Evolutionary conservation across 1,284 basidiomycete genomes (phyloP), one percentile per base, ranked within the genome.

Genomic region (Leccinum fuscescens): DNA sequence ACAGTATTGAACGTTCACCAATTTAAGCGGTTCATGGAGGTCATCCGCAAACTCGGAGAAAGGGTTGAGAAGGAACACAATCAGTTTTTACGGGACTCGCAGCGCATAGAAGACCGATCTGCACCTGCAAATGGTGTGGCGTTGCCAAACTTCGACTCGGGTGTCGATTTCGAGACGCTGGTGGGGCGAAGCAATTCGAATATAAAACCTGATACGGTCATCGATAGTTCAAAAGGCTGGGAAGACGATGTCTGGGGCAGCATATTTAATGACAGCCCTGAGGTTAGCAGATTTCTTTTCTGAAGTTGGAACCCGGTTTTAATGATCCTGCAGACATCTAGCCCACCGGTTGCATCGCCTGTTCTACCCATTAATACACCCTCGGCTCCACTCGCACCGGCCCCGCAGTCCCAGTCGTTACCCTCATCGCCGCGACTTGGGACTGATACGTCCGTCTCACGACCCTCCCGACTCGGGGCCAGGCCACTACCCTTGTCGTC

Each of bases 1-100:
- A 48, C 68, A 93, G 90, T 98, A 42, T 77, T 98, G 29, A 97
- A 89, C 66, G 84, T 95, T 3, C 85, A 90, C 33, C 97, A 99
- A 75, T 99, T 98, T 72, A 84, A 89, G 64, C 86, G 90, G 3
- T 96, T 96, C 73, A 96, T 96, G 93, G 74, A 76, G 50, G 89
- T 90, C 42, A 90, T 95, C 57, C 82, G 81, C 65, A 85, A 84
- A 67, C 77, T 90, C 12, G 87, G 89, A 15, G 86, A 89, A 31
- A 84, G 93, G 11, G 94, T 96, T 8, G 90, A 94, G 74, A 84
- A 84, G 65, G 94, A 96, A 72, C 94, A 96, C 67, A 80, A 88
- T 64, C 89, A 92, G 67, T 92, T 90, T 70, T 77, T 95, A 14
- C 85, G 89, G 33, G 92, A 94, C 72, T 89, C 91, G 3, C 92